A percentile compares a stretch with the other conserved stretches of the same genome.
These are phyloP conservation scores for Ceratobasidium theobromae DNA, from an alignment of 1,284 basidiomycete species.

Conservation along the genomic window DNA sequence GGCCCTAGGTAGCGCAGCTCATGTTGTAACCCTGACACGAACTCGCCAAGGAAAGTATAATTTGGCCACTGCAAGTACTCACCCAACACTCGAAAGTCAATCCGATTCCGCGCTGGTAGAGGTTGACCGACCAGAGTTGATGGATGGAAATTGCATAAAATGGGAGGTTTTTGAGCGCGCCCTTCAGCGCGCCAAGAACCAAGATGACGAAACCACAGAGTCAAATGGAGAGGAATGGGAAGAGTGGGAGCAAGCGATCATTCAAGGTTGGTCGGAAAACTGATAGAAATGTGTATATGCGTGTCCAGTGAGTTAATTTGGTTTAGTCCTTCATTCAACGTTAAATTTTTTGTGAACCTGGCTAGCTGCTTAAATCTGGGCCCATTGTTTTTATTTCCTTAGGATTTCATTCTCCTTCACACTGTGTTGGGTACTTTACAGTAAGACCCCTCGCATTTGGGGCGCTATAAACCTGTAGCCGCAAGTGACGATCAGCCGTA, in stretches of 20 bases:
- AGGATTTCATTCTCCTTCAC: too few species aligned
- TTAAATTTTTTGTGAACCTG: too few species aligned
- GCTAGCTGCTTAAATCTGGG: too few species aligned
- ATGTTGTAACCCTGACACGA: constrained; percentile 86
- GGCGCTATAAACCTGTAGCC: too few species aligned
- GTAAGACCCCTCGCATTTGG: too few species aligned
- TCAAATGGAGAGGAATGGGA: constrained; percentile 38
- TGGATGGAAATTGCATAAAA: constrained; percentile 37
- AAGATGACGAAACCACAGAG: constrained; percentile 9
- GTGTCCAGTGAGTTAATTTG: not conserved
- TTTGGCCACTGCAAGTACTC: constrained; percentile 45
- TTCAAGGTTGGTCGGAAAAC: constrained; percentile 26
- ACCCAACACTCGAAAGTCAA: not conserved
- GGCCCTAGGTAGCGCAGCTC: constrained; percentile 80
- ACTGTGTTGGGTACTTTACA: too few species aligned
- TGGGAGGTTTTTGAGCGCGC: constrained; percentile 39
- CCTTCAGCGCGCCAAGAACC: constrained; percentile 35
- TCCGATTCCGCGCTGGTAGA: not conserved
- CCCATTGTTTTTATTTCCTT: too few species aligned
- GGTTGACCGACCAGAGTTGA: not conserved
- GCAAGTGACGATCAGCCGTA: too few species aligned
- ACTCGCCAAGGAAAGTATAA: constrained; percentile 81
- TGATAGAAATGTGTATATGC: not conserved
- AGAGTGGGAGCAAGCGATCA: constrained; percentile 27
- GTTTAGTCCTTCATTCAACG: not conserved